phyloP scores from a whole-genome alignment of 1,284 basidiomycete genomes.

The Microbotryum saponariae region DNA sequence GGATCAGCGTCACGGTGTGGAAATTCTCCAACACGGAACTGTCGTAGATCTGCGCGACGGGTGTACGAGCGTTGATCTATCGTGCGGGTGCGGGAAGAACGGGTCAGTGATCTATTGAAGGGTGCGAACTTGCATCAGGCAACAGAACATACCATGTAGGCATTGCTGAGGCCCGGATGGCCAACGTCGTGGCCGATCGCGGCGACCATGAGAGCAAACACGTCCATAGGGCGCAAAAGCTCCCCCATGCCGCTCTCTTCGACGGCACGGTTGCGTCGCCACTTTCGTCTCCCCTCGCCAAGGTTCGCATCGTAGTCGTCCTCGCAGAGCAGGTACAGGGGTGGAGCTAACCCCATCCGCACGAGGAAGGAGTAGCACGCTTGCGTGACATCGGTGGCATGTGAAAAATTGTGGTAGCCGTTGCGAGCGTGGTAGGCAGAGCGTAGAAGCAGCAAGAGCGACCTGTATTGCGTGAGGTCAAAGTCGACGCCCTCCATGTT shows the following conservation, averaged over 20 bases:
- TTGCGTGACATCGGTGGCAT: slow-evolving; percentile 88
- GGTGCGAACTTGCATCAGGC: neutral
- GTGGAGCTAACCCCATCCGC: slow-evolving; percentile 67
- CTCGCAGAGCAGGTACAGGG: slow-evolving; percentile 50
- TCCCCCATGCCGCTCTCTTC: slow-evolving; percentile 48
- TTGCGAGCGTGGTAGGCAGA: slow-evolving; percentile 80
- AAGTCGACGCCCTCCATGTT: slow-evolving; percentile 61
- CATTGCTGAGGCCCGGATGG: slow-evolving; percentile 83
- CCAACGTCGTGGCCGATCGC: slow-evolving; percentile 93
- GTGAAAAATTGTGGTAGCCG: slow-evolving; percentile 91
- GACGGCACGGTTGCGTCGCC: slow-evolving; percentile 43
- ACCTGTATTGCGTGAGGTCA: slow-evolving; percentile 59
- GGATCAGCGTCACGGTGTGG: slow-evolving; percentile 76
- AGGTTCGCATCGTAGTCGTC: slow-evolving; percentile 23
- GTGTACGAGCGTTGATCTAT: slow-evolving; percentile 84
- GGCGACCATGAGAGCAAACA: slow-evolving; percentile 75
- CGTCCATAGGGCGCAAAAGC: slow-evolving; percentile 57
- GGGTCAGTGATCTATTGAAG: neutral
- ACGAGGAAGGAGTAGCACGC: slow-evolving; percentile 77
- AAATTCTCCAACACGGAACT: slow-evolving; percentile 85
- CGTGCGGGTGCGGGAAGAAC: neutral
- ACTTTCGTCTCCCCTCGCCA: slow-evolving; percentile 24
- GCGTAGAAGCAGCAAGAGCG: slow-evolving; percentile 70
- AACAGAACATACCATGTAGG: slow-evolving; percentile 67
- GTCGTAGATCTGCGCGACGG: slow-evolving; percentile 76